Conservation (phyloP, 139 green algal genomes). For the Auxenochlorella pyrenoidosa region DNA sequence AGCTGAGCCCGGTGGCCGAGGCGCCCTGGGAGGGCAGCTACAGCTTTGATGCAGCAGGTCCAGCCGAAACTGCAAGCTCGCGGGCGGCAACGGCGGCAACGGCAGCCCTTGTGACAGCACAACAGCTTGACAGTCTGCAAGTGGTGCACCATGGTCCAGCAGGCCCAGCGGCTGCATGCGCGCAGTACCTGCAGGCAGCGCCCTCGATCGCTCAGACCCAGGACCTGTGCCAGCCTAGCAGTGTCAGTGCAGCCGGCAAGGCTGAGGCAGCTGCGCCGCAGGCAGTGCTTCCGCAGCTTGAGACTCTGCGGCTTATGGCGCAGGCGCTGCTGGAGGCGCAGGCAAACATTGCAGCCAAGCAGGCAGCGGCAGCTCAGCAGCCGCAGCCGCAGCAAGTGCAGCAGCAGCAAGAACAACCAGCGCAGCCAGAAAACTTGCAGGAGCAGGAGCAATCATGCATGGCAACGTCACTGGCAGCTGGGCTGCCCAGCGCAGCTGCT, state of each 20-base stretch:
- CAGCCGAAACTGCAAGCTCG: no score
- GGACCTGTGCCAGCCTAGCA: not conserved
- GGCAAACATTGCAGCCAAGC: slow-evolving; percentile 5
- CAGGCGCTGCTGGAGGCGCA: slow-evolving; percentile 30
- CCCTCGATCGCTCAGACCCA: not conserved
- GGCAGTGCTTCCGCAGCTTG: not conserved
- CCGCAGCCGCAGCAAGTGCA: not conserved
- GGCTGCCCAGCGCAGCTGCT: no score
- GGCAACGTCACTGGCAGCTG: not conserved
- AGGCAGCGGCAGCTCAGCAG: not conserved
- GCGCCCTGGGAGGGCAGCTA: not conserved
- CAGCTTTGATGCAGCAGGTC: no score
- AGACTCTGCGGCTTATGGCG: not conserved
- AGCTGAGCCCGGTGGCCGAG: slow-evolving; percentile 6
- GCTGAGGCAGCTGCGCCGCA: not conserved
- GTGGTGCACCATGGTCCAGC: not conserved
- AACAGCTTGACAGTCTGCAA: not conserved
- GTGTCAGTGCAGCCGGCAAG: not conserved
- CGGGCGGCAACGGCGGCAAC: not conserved
- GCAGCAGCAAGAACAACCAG: not conserved
- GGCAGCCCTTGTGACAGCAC: not conserved
- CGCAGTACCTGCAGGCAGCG: not conserved
- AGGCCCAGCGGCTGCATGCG: not conserved
- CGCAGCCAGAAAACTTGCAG: not conserved
- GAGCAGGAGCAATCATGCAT: not conserved